phyloP scores from a whole-genome alignment of 2,329 filamentous ascomycete genomes.

The Karstenula rhodostoma region DNA sequence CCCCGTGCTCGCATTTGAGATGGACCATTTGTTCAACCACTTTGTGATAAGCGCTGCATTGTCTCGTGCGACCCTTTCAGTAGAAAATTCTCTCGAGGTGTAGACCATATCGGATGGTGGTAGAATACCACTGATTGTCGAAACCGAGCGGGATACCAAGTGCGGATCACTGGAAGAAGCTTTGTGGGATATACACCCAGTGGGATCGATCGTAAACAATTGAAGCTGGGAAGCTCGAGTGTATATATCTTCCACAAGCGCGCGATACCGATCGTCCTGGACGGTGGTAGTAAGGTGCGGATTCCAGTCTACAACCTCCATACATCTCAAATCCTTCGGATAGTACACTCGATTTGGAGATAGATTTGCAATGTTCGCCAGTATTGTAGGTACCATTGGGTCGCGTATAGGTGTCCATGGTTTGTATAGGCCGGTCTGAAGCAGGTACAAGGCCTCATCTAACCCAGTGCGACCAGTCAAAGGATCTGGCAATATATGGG shows the following conservation, averaged over 20 bases:
- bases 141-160: constrained; percentile 28
- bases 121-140: neutral
- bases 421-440: constrained; percentile 61
- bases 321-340: constrained; percentile 30
- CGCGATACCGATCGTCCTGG: constrained; percentile 43
- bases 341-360: constrained; percentile 49
- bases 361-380: constrained; percentile 42
- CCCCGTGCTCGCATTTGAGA: constrained; percentile 12
- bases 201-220: constrained; percentile 7
- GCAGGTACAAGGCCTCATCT: constrained; percentile 64
- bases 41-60: constrained; percentile 26
- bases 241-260: constrained; percentile 25
- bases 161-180: constrained; percentile 20
- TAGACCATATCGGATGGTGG: constrained; percentile 20
- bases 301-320: constrained; percentile 46
- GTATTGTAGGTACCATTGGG: neutral
- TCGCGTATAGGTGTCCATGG: constrained; percentile 37
- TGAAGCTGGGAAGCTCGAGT: constrained; percentile 20
- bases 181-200: neutral
- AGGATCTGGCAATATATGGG: constrained; percentile 64
- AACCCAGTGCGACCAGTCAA: constrained; percentile 67
- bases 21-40: constrained; percentile 22
- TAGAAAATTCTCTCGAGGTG: constrained; percentile 22
- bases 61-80: neutral
- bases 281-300: constrained; percentile 27